A percentile compares a stretch with the other conserved stretches of the same genome.
These are phyloP conservation scores for Ceratopteris richardii DNA, from an alignment of 75 land plant genomes.

Conservation along the genomic window DNA sequence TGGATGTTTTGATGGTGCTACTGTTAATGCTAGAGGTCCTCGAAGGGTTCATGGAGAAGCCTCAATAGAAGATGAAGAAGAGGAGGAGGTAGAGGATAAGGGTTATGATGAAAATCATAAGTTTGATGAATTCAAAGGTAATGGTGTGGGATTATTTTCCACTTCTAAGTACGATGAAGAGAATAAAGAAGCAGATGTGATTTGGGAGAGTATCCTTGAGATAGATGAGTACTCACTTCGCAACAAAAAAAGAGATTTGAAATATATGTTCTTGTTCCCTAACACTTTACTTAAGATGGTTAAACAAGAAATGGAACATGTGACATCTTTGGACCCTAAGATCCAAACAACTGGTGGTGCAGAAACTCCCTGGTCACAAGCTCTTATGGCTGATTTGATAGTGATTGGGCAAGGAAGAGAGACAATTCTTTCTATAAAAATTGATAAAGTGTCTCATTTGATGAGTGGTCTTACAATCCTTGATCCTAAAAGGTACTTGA, in stretches of 20 bases:
- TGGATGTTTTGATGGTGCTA: conserved; percentile 61
- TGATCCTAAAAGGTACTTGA: conserved; percentile 82
- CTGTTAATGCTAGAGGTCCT: conserved; percentile 32
- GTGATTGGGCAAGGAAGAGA: conserved; percentile 95
- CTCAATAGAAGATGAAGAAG: conserved; percentile 72
- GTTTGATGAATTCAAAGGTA: conserved; percentile 95
- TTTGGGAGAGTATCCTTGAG: conserved; percentile 89
- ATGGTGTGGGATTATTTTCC: conserved; percentile 89
- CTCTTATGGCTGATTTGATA: conserved; percentile 84
- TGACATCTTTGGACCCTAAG: conserved; percentile 80
- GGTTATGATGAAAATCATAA: conserved; percentile 99
- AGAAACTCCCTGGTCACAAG: conserved; percentile 83
- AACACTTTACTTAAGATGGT: conserved; percentile 85
- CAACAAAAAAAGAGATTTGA: conserved; percentile 95
- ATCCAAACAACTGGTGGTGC: conserved; percentile 75
- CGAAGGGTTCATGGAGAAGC: too few relatives aligned
- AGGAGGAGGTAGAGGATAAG: conserved; percentile 81
- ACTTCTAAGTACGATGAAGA: conserved; percentile 93
- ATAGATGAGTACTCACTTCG: conserved; percentile 81
- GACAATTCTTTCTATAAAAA: conserved; percentile 69
- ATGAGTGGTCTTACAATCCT: conserved; percentile 87
- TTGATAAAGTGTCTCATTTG: conserved; percentile 74
- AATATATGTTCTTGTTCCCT: conserved; percentile 81
- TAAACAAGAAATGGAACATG: conserved; percentile 85
- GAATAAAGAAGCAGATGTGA: conserved; percentile 90